Percentiles rank a stretch among this genome's conserved stretches.
These are phyloP conservation scores for Dicorynia guianensis DNA, from an alignment of 306 rosid genomes.

Conservation along the genomic window DNA sequence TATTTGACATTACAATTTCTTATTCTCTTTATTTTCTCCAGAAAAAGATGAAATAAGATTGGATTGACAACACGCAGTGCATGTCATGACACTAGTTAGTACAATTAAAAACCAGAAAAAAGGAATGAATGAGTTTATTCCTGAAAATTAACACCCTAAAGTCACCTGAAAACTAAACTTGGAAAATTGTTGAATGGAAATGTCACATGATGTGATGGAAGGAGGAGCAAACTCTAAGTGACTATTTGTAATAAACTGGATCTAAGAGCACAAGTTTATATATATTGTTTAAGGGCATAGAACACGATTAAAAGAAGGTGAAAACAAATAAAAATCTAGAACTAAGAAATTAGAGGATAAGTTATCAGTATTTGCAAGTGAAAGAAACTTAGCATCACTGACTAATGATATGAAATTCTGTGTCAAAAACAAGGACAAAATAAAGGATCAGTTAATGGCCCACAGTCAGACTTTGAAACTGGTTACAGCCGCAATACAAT, in stretches of 20 bases:
- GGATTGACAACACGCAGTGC: no score
- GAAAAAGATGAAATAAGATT: no score
- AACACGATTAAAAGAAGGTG: neutral
- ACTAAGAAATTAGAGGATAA: neutral
- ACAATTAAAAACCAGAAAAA: neutral
- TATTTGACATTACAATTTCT: no score
- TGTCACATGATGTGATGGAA: neutral
- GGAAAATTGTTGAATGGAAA: constrained; percentile 11
- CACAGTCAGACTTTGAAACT: constrained; percentile 16
- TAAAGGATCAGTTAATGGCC: neutral
- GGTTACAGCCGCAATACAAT: neutral
- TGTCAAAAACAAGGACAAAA: neutral
- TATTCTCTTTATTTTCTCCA: no score
- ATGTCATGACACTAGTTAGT: no score
- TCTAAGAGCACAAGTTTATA: neutral
- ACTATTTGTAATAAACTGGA: neutral
- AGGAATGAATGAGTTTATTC: neutral
- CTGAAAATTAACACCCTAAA: constrained; percentile 25
- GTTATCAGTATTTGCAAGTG: neutral
- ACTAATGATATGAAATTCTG: neutral
- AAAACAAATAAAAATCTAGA: constrained; percentile 17
- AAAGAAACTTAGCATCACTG: neutral
- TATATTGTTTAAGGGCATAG: no score
- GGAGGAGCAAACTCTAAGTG: neutral
- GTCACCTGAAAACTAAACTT: constrained; percentile 23